phyloP scores from a whole-genome alignment of 1,284 basidiomycete genomes.

The Cystobasidiaceae sp. region DNA sequence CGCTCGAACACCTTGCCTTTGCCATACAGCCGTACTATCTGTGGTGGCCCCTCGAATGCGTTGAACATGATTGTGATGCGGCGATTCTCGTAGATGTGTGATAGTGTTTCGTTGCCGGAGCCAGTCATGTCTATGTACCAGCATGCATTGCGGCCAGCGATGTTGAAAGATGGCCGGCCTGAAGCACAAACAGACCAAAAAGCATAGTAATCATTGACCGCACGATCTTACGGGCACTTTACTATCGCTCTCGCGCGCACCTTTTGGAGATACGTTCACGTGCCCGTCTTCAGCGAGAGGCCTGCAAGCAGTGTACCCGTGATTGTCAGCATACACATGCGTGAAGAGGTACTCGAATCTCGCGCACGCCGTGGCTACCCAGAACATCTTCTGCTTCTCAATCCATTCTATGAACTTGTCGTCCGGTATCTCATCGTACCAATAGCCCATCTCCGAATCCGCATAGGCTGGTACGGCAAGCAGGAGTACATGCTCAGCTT shows the following conservation, averaged over 20 bases:
- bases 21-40: slow-evolving; percentile 37
- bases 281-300: slow-evolving; percentile 30
- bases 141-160: slow-evolving; percentile 30
- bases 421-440: slow-evolving; percentile 37
- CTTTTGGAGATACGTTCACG: slow-evolving; percentile 34
- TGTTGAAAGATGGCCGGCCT: slow-evolving; percentile 24
- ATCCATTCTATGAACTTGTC: slow-evolving; percentile 22
- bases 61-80: slow-evolving; percentile 34
- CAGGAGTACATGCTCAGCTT: too few species aligned
- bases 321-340: too few species aligned
- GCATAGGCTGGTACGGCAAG: too few species aligned
- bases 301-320: too few species aligned
- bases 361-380: slow-evolving; percentile 34
- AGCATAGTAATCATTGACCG: too few species aligned
- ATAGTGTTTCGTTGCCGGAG: slow-evolving; percentile 36
- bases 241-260: neutral
- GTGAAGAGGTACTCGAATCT: too few species aligned
- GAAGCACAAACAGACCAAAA: too few species aligned
- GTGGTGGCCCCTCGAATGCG: slow-evolving; percentile 35
- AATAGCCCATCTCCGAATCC: slow-evolving; percentile 36
- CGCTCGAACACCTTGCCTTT: slow-evolving; percentile 36
- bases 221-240: too few species aligned
- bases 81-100: slow-evolving; percentile 33
- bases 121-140: slow-evolving; percentile 36
- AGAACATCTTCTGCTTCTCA: slow-evolving; percentile 32